phyloP scores from a whole-genome alignment of 169 alveolate species.

The Besnoitia besnoiti region DNA sequence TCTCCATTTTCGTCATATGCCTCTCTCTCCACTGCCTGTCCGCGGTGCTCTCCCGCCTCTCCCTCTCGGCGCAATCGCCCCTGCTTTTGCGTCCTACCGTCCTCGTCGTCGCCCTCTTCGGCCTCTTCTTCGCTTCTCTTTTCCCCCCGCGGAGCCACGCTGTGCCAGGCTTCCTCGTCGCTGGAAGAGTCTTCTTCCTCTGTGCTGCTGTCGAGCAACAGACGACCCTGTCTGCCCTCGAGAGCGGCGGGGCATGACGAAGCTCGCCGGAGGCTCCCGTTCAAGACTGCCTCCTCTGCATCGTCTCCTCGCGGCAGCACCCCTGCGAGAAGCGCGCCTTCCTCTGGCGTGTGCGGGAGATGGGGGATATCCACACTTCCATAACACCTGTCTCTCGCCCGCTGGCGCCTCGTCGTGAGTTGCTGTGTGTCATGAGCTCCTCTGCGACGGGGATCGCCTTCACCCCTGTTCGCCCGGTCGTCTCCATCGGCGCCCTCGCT shows the following conservation, averaged over 20 bases:
- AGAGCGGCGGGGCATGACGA: background rate
- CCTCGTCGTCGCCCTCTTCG: background rate
- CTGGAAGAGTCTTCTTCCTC: background rate
- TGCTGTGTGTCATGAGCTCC: background rate
- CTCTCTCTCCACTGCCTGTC: background rate
- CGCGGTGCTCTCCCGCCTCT: background rate
- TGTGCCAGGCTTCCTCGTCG: background rate
- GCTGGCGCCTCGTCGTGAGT: background rate
- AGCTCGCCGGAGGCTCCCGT: background rate
- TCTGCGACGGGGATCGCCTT: background rate
- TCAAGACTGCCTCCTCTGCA: background rate
- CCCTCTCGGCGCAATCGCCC: background rate
- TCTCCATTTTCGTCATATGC: background rate
- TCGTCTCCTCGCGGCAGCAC: background rate
- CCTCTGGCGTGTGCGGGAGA: background rate
- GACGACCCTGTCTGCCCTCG: background rate
- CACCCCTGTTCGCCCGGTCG: background rate
- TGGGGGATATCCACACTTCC: background rate
- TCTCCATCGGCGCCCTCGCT: background rate
- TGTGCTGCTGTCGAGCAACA: background rate
- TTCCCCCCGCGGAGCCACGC: background rate
- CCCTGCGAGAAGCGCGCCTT: background rate
- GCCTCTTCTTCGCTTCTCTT: background rate
- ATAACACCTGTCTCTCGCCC: background rate
- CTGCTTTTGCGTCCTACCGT: background rate